phyloP scores from a whole-genome alignment of 2,329 filamentous ascomycete species.

The Alternaria gaisen region DNA sequence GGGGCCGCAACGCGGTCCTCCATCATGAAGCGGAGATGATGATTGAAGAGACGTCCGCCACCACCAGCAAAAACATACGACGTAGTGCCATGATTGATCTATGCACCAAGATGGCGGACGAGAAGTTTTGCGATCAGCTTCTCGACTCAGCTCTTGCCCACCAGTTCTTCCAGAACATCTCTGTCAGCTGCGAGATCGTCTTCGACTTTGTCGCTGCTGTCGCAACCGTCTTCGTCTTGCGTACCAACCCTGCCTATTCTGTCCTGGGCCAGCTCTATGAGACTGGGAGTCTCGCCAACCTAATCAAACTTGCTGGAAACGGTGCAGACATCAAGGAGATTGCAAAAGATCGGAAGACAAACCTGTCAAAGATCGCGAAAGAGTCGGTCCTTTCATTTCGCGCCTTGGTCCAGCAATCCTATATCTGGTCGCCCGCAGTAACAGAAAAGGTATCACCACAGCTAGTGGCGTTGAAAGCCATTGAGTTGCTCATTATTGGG shows the following conservation, averaged over 20 bases:
- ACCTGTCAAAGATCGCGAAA: conserved; percentile 73
- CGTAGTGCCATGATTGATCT: conserved; percentile 65
- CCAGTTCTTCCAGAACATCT: conserved; percentile 70
- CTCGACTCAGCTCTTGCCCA: conserved; percentile 76
- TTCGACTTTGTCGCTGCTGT: conserved; percentile 71
- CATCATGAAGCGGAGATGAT: conserved; percentile 64
- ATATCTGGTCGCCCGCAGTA: conserved; percentile 67
- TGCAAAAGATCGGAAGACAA: conserved; percentile 71
- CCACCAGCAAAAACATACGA: conserved; percentile 52
- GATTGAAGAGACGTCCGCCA: conserved; percentile 66
- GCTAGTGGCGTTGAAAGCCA: conserved; percentile 68
- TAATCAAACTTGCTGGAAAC: conserved; percentile 64
- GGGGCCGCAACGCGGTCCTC: conserved; percentile 66
- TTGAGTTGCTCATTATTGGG: conserved; percentile 67
- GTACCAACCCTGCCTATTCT: conserved; percentile 67
- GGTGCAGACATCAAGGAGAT: conserved; percentile 66
- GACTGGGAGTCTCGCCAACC: conserved; percentile 63
- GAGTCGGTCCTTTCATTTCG: conserved; percentile 65
- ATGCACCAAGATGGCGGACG: conserved; percentile 63
- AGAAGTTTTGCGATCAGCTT: conserved; percentile 73
- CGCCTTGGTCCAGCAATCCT: conserved; percentile 60
- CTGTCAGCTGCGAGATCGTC: conserved; percentile 53
- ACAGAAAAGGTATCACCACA: conserved; percentile 68
- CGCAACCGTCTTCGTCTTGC: conserved; percentile 69
- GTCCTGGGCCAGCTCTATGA: conserved; percentile 65